phyloP scores from a whole-genome alignment of 2,329 filamentous ascomycete genomes.

The Colletotrichum sp. region DNA sequence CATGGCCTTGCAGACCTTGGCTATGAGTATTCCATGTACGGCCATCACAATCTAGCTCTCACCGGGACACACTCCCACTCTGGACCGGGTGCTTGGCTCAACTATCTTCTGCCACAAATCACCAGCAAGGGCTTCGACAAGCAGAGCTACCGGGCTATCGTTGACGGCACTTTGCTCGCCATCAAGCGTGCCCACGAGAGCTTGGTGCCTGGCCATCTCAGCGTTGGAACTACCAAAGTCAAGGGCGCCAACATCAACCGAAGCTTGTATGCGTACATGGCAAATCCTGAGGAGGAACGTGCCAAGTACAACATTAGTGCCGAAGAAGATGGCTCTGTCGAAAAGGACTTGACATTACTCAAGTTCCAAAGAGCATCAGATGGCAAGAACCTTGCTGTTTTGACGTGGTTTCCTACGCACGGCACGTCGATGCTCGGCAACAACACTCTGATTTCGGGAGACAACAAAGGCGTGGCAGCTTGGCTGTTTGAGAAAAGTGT shows the following conservation, averaged over 20 bases:
- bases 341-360: slow-evolving; percentile 72
- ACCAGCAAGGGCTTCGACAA: slow-evolving; percentile 85
- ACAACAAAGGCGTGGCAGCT: slow-evolving; percentile 93
- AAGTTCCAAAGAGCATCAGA: slow-evolving; percentile 76
- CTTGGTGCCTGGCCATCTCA: slow-evolving; percentile 64
- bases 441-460: slow-evolving; percentile 86
- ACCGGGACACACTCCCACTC: slow-evolving; percentile 92
- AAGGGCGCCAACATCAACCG: slow-evolving; percentile 85
- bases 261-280: slow-evolving; percentile 85
- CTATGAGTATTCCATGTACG: slow-evolving; percentile 75
- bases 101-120: slow-evolving; percentile 89
- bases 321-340: slow-evolving; percentile 44
- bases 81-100: slow-evolving; percentile 89
- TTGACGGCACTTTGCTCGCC: slow-evolving; percentile 81
- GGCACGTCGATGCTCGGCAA: slow-evolving; percentile 90
- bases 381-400: slow-evolving; percentile 75
- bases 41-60: slow-evolving; percentile 81
- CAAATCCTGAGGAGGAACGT: slow-evolving; percentile 81
- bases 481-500: slow-evolving; percentile 80
- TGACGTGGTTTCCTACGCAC: slow-evolving; percentile 92
- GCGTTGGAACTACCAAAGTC: slow-evolving; percentile 67
- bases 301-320: slow-evolving; percentile 61
- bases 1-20: slow-evolving; percentile 73
- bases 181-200: slow-evolving; percentile 78
- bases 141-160: slow-evolving; percentile 86